Percentiles rank a stretch among this genome's conserved stretches.
Evolutionary conservation across 2,329 filamentous ascomycete species (phyloP).

Genomic region (Drechmeria coniospora): DNA sequence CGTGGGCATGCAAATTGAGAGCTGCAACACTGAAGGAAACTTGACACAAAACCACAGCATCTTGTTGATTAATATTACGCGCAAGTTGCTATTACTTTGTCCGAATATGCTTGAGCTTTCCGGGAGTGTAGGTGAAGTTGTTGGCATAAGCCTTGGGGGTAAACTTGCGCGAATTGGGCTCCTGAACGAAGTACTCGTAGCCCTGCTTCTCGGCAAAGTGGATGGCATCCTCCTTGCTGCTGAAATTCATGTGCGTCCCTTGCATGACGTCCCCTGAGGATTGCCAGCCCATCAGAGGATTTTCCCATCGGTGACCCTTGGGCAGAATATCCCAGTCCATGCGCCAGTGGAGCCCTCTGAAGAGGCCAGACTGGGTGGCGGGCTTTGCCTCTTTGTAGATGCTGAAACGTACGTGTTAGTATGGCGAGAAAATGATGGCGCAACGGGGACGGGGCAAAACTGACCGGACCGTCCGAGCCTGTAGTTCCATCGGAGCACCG

Average conservation of each 20-base stretch:
- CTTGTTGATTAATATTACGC: too few species aligned
- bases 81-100: too few species aligned
- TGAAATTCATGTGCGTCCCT: constrained; percentile 81
- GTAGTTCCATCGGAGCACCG: constrained; percentile 82
- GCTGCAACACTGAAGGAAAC: too few species aligned
- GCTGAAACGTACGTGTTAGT: constrained; percentile 31
- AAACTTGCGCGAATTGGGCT: constrained; percentile 78
- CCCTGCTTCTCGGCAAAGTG: constrained; percentile 95
- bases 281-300: constrained; percentile 96
- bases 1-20: too few species aligned
- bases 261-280: constrained; percentile 93
- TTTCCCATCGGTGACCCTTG: constrained; percentile 97
- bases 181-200: constrained; percentile 97
- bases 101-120: constrained; percentile 75
- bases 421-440: too few species aligned
- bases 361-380: constrained; percentile 89
- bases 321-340: constrained; percentile 95
- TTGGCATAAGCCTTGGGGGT: constrained; percentile 90
- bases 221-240: constrained; percentile 86
- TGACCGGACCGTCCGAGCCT: constrained; percentile 87
- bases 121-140: constrained; percentile 77
- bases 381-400: constrained; percentile 87
- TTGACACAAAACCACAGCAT: too few species aligned
- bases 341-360: constrained; percentile 74
- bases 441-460: constrained; percentile 12